A percentile compares a stretch with the other conserved stretches of the same genome.
phyloP scores from a whole-genome alignment of 202 grass and related monocot genomes.

The Panicum hallii region DNA sequence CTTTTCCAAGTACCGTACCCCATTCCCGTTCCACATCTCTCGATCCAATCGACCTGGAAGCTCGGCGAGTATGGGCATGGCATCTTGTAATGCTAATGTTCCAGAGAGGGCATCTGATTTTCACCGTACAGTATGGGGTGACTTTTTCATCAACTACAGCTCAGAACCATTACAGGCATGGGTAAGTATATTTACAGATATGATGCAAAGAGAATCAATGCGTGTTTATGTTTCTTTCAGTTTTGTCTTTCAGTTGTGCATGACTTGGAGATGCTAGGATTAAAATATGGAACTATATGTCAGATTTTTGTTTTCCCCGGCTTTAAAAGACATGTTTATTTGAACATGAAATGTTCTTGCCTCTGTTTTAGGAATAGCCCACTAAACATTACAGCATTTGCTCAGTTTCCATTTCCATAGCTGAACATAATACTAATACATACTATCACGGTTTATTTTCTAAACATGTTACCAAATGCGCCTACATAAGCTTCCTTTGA shows the following conservation, averaged over 20 bases:
- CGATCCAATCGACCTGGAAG: no score
- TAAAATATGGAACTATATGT: not conserved
- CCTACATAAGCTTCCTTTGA: not conserved
- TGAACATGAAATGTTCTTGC: not conserved
- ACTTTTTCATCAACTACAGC: slow-evolving; percentile 46
- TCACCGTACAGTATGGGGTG: slow-evolving; percentile 44
- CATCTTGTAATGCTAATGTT: not conserved
- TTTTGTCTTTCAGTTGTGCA: not conserved
- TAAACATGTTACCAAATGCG: not conserved
- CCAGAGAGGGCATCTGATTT: slow-evolving; percentile 30
- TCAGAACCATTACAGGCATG: slow-evolving; percentile 41
- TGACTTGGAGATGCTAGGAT: not conserved
- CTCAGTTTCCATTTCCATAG: not conserved
- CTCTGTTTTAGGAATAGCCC: not conserved
- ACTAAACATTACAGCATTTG: not conserved
- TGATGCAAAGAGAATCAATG: no score
- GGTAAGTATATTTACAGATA: not conserved
- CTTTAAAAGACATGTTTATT: not conserved
- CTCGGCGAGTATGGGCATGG: not conserved
- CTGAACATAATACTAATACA: not conserved
- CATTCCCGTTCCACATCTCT: no score
- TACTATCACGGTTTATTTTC: not conserved
- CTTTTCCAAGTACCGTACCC: no score
- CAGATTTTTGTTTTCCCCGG: not conserved
- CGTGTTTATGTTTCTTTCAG: not conserved